Percentiles rank a stretch among this genome's conserved stretches.
Evolutionary conservation across 2,329 filamentous ascomycete species (phyloP).

Genomic region (Amesomyces nigricolor): DNA sequence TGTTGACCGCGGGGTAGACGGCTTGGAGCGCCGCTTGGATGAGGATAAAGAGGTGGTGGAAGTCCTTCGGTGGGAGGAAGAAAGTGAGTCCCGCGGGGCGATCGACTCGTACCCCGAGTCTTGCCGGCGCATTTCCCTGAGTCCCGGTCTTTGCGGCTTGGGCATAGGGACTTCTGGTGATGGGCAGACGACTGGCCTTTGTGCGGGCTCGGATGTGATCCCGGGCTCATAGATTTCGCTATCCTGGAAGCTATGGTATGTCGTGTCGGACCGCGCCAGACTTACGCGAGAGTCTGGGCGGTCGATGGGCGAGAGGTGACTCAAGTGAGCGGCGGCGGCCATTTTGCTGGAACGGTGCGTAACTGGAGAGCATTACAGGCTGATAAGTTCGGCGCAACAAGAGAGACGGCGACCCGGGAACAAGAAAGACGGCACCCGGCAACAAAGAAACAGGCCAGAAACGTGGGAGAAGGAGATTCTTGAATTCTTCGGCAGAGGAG

Average conservation of each 20-base stretch:
- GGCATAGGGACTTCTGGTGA: conserved; percentile 7
- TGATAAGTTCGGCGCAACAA: neutral
- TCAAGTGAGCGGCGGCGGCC: conserved; percentile 20
- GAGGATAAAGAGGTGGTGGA: conserved; percentile 30
- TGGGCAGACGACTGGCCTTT: conserved; percentile 17
- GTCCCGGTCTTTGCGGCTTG: conserved; percentile 31
- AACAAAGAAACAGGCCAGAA: conserved; percentile 4
- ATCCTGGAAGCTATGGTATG: conserved; percentile 51
- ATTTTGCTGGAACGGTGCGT: conserved; percentile 6
- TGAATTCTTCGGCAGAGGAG: conserved; percentile 13
- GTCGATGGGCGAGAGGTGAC: conserved; percentile 17
- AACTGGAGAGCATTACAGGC: conserved; percentile 20
- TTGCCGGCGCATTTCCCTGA: conserved; percentile 46
- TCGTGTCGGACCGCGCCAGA: conserved; percentile 43
- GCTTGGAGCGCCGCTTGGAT: conserved; percentile 35
- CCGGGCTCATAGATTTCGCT: conserved; percentile 42
- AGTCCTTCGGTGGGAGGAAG: conserved; percentile 26
- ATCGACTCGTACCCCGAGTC: conserved; percentile 56
- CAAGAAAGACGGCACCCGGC: neutral
- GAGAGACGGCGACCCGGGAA: conserved; percentile 12
- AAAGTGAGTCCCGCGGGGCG: conserved; percentile 35
- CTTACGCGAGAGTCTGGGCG: conserved; percentile 36
- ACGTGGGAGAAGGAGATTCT: conserved; percentile 16
- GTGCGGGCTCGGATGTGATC: conserved; percentile 26
- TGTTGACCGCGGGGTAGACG: conserved; percentile 38